Evolutionary conservation across 352 stramenopile species (phyloP).

Genomic region (Pythium phragmiticola): DNA sequence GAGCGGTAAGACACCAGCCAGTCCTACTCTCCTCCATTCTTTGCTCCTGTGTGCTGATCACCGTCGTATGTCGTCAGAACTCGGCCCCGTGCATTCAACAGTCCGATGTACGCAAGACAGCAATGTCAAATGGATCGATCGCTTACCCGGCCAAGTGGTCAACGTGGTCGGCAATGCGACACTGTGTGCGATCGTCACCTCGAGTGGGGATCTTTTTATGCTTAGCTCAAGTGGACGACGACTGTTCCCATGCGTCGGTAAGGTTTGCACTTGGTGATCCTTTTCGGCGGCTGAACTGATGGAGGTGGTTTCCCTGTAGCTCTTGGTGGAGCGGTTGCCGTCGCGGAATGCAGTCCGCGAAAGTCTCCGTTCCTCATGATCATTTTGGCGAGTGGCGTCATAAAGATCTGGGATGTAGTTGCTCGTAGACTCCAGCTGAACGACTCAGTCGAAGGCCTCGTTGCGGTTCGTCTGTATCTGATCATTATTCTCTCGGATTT

Average conservation of each 20-base stretch:
- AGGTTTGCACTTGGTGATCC: conserved; percentile 13
- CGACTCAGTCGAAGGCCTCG: conserved; percentile 66
- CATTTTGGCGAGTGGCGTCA: conserved; percentile 50
- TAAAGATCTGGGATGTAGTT: conserved; percentile 78
- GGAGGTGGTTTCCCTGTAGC: conserved; percentile 30
- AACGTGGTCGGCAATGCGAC: conserved; percentile 59
- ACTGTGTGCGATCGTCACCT: conserved; percentile 60
- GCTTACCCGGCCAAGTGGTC: conserved; percentile 59
- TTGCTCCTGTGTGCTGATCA: background rate
- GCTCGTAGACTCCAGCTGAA: conserved; percentile 47
- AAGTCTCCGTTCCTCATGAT: conserved; percentile 73
- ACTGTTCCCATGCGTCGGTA: conserved; percentile 81
- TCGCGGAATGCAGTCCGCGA: conserved; percentile 68
- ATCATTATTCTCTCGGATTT: background rate
- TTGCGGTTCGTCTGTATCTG: conserved; percentile 32
- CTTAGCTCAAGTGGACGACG: conserved; percentile 58
- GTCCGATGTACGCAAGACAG: conserved; percentile 58
- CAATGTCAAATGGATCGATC: conserved; percentile 78
- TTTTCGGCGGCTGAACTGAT: background rate
- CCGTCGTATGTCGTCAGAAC: conserved; percentile 28
- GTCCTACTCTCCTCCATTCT: background rate
- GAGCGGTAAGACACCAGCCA: conserved; percentile 28
- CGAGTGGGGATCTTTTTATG: conserved; percentile 69
- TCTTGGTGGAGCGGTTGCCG: conserved; percentile 56
- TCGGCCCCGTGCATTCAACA: conserved; percentile 67